These are phyloP conservation scores for Pouteria campechiana DNA, from an alignment of 179 eudicot genomes.

Conservation along the genomic window DNA sequence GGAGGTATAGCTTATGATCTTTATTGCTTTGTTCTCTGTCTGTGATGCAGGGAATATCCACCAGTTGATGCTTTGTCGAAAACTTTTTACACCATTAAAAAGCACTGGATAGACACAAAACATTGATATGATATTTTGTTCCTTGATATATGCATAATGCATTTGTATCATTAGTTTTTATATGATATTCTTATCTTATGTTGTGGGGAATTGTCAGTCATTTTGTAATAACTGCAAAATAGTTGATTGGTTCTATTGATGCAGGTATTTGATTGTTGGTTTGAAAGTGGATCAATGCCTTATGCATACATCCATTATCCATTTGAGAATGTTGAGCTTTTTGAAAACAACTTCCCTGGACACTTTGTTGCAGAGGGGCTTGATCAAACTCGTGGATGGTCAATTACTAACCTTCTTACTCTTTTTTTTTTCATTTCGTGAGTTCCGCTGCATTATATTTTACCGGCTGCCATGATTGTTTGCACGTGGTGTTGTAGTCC, in stretches of 20 bases:
- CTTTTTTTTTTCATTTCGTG: not conserved
- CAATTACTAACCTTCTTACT: slow-evolving; percentile 12
- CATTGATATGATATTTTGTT: too few species aligned
- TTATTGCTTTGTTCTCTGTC: too few species aligned
- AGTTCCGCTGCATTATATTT: not conserved
- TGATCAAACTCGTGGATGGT: slow-evolving; percentile 99
- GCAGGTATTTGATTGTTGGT: slow-evolving; percentile 99
- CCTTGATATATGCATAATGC: too few species aligned
- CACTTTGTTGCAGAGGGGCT: slow-evolving; percentile 98
- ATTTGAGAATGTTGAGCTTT: slow-evolving; percentile 76
- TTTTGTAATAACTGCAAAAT: too few species aligned
- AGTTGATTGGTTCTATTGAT: slow-evolving; percentile 1
- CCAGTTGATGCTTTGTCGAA: too few species aligned
- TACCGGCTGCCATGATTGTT: not conserved
- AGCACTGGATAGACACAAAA: too few species aligned
- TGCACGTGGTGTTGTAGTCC: not conserved
- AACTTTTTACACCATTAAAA: too few species aligned
- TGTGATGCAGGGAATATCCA: too few species aligned
- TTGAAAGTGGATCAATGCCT: slow-evolving; percentile 99
- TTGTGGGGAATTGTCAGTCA: too few species aligned
- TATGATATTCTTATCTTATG: not conserved
- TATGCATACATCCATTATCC: slow-evolving; percentile 96
- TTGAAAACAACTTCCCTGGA: slow-evolving; percentile 86
- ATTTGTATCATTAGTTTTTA: not conserved
- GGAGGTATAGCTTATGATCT: too few species aligned